These are phyloP conservation scores for Stephanodiscus triporus DNA, from an alignment of 108 stramenopile species.

Conservation along the genomic window DNA sequence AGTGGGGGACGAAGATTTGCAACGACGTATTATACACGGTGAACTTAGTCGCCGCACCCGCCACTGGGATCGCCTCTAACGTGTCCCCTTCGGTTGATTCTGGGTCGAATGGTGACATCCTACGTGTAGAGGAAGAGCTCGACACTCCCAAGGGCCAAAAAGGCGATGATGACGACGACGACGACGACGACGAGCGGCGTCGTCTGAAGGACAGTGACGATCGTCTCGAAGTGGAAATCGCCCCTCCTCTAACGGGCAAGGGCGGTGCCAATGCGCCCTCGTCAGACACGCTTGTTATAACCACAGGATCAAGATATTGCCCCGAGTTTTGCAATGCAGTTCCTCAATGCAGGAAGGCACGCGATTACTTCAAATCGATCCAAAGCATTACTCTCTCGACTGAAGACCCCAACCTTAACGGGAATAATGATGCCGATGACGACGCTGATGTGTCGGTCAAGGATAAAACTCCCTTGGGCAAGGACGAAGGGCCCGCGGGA, in stretches of 20 bases:
- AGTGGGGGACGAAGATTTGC: neutral
- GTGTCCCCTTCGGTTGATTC: neutral
- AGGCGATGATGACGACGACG: neutral
- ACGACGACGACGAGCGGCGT: slow-evolving; percentile 2
- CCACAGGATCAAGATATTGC: slow-evolving; percentile 4
- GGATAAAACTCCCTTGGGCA: neutral
- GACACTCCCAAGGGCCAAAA: neutral
- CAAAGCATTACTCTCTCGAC: neutral
- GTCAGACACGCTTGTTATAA: slow-evolving; percentile 3
- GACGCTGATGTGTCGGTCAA: neutral
- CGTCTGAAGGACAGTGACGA: neutral
- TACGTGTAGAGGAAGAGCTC: neutral
- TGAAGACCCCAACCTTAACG: slow-evolving; percentile 1
- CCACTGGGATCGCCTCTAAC: neutral
- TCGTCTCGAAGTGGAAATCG: neutral
- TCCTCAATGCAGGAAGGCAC: slow-evolving; percentile 13
- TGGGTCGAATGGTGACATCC: neutral
- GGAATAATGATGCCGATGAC: neutral
- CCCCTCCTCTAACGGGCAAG: neutral
- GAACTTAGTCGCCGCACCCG: neutral
- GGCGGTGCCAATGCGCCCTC: neutral
- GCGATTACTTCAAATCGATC: slow-evolving; percentile 4
- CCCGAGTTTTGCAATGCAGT: slow-evolving; percentile 13
- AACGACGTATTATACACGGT: neutral
- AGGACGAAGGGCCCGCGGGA: too few relatives aligned